Evolutionary conservation across 2,329 filamentous ascomycete genomes (phyloP).

Genomic region (Alternaria triticina): DNA sequence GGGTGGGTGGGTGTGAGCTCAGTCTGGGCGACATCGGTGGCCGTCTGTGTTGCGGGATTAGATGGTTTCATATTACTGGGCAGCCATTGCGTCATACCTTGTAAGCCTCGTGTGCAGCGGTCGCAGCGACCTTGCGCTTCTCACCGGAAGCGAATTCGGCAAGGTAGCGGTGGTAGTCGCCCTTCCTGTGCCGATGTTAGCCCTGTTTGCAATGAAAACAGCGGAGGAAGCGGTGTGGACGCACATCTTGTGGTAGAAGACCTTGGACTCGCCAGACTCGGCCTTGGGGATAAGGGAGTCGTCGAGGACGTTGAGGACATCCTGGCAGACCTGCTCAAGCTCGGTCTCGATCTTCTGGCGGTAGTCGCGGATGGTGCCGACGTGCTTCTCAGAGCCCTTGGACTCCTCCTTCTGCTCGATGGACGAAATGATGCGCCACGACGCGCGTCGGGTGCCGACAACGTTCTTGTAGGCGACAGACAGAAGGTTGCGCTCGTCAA

Average conservation of each 20-base stretch:
- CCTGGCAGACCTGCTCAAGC: constrained; percentile 97
- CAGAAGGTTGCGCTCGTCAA: constrained; percentile 85
- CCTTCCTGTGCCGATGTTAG: constrained; percentile 71
- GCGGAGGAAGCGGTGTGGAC: constrained; percentile 46
- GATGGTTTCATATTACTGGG: constrained; percentile 19
- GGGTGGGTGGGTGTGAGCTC: constrained; percentile 97
- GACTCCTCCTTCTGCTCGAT: constrained; percentile 99
- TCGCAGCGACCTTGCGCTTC: constrained; percentile 88
- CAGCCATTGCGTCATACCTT: constrained; percentile 70
- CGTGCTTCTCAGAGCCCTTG: constrained; percentile 96
- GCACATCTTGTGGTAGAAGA: constrained; percentile 99
- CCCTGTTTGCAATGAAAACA: constrained; percentile 7
- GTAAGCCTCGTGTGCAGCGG: constrained; percentile 91
- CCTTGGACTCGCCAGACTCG: constrained; percentile 97
- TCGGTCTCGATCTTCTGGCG: constrained; percentile 98
- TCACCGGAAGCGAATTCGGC: constrained; percentile 92
- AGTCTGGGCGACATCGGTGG: constrained; percentile 96
- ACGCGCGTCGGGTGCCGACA: constrained; percentile 95
- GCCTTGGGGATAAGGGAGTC: constrained; percentile 93
- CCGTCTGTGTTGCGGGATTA: constrained; percentile 67
- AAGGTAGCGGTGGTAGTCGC: constrained; percentile 94
- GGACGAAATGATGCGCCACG: constrained; percentile 99
- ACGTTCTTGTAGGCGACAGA: constrained; percentile 99
- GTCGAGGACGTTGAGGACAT: constrained; percentile 94
- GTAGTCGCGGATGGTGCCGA: constrained; percentile 92